phyloP scores from a whole-genome alignment of 1,284 basidiomycete species.

The Cryptococcus maquisensis region DNA sequence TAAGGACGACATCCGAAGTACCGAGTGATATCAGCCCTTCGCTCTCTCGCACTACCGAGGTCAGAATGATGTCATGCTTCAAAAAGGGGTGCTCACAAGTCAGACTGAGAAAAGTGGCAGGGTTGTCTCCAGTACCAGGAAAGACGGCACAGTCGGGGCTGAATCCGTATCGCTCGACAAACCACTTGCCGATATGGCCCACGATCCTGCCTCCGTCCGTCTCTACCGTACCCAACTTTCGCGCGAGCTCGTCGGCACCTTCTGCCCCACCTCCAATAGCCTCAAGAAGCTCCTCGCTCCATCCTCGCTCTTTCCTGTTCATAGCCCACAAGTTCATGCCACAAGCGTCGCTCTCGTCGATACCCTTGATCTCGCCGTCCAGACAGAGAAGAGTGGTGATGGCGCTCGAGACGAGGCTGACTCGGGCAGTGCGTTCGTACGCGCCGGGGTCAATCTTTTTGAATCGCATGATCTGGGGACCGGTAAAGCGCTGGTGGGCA shows the following conservation, averaged over 20 bases:
- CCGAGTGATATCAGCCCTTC: slow-evolving; percentile 87
- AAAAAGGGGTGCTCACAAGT: slow-evolving; percentile 34
- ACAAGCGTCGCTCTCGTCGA: slow-evolving; percentile 64
- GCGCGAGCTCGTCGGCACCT: slow-evolving; percentile 61
- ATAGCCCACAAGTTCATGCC: slow-evolving; percentile 79
- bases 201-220: slow-evolving; percentile 65
- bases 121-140: slow-evolving; percentile 88
- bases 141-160: slow-evolving; percentile 70
- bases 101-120: slow-evolving; percentile 76
- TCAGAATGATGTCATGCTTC: background rate
- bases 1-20: slow-evolving; percentile 81
- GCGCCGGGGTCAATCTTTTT: slow-evolving; percentile 57
- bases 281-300: slow-evolving; percentile 61
- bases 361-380: slow-evolving; percentile 49
- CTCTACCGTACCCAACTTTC: slow-evolving; percentile 70
- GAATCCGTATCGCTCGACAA: slow-evolving; percentile 72
- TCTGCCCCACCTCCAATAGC: slow-evolving; percentile 48
- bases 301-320: slow-evolving; percentile 64
- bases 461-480: slow-evolving; percentile 75
- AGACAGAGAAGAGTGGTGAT: slow-evolving; percentile 69
- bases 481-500: slow-evolving; percentile 85
- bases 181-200: slow-evolving; percentile 67
- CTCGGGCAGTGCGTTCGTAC: slow-evolving; percentile 64
- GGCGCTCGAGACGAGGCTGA: slow-evolving; percentile 79
- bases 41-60: slow-evolving; percentile 2